Conservation (phyloP, 2,329 filamentous ascomycete genomes). For the Botryotinia narcissicola region DNA sequence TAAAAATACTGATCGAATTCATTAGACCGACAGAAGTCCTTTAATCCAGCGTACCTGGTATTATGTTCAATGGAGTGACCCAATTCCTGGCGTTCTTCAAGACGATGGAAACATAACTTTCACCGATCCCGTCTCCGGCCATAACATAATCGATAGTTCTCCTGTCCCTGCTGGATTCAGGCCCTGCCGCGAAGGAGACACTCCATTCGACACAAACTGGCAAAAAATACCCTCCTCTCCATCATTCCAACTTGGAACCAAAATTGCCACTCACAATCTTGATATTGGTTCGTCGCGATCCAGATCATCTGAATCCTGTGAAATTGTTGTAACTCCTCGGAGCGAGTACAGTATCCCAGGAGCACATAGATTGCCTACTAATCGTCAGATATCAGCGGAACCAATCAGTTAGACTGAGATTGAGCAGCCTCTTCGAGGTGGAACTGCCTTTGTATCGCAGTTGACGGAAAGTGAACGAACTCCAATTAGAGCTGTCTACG, state of each 20-base stretch:
- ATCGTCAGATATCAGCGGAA: neutral
- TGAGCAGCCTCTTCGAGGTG: neutral
- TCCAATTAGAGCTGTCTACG: neutral
- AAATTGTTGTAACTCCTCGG: neutral
- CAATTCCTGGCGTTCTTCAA: neutral
- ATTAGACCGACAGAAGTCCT: neutral
- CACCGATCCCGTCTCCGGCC: neutral
- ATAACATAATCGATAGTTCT: neutral
- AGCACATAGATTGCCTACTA: neutral
- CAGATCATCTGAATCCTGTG: neutral
- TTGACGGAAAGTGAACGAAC: neutral
- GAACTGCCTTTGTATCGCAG: neutral
- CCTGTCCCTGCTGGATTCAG: neutral
- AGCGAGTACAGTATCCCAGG: neutral
- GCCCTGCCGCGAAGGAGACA: neutral
- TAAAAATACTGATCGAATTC: neutral
- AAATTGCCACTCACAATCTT: neutral
- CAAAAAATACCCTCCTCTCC: neutral
- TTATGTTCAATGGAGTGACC: neutral
- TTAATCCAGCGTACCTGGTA: constrained; percentile 1
- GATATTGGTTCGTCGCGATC: neutral
- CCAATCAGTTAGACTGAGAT: neutral
- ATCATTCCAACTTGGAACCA: neutral
- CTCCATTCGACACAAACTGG: too few species aligned
- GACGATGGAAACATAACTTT: neutral